phyloP scores from a whole-genome alignment of 192 early-diverging fungal genomes.

The Coemansia sp. region DNA sequence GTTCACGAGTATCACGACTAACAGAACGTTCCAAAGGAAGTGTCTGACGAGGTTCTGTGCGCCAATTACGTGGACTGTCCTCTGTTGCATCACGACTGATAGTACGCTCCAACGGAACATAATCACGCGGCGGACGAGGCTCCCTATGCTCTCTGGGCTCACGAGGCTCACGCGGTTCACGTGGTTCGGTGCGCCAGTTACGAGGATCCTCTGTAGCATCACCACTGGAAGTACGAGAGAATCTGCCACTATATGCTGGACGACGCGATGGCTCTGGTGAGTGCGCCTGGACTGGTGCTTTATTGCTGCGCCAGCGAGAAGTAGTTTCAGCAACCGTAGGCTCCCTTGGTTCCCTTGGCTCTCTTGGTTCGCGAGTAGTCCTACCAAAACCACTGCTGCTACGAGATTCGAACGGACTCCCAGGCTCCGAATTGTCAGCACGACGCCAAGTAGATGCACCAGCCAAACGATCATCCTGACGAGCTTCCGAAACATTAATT shows the following conservation, averaged over 20 bases:
- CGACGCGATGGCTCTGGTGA: slow-evolving; percentile 5
- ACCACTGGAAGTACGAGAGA: slow-evolving; percentile 35
- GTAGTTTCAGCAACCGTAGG: slow-evolving; percentile 28
- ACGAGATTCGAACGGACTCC: slow-evolving; percentile 30
- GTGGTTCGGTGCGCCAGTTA: slow-evolving; percentile 17
- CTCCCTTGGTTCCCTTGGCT: slow-evolving; percentile 17
- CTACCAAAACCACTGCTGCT: slow-evolving; percentile 35
- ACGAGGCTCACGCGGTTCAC: slow-evolving; percentile 7
- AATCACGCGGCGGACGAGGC: not conserved
- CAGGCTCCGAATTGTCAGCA: slow-evolving; percentile 12
- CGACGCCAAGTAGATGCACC: slow-evolving; percentile 39
- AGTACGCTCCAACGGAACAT: not conserved
- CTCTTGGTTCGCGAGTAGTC: not conserved
- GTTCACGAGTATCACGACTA: slow-evolving; percentile 24
- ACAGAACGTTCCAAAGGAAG: slow-evolving; percentile 8
- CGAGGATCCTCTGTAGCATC: slow-evolving; percentile 5
- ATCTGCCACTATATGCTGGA: slow-evolving; percentile 13
- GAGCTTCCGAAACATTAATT: slow-evolving; percentile 85
- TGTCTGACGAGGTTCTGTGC: slow-evolving; percentile 5
- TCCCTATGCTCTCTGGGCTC: slow-evolving; percentile 6
- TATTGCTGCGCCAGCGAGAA: slow-evolving; percentile 37
- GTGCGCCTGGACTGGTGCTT: slow-evolving; percentile 4
- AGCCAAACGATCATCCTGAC: slow-evolving; percentile 31
- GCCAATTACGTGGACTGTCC: not conserved
- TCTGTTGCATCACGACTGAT: not conserved